These are phyloP conservation scores for Erythrobasidium yunnanense DNA, from an alignment of 768 basidiomycete genomes.

Conservation along the genomic window DNA sequence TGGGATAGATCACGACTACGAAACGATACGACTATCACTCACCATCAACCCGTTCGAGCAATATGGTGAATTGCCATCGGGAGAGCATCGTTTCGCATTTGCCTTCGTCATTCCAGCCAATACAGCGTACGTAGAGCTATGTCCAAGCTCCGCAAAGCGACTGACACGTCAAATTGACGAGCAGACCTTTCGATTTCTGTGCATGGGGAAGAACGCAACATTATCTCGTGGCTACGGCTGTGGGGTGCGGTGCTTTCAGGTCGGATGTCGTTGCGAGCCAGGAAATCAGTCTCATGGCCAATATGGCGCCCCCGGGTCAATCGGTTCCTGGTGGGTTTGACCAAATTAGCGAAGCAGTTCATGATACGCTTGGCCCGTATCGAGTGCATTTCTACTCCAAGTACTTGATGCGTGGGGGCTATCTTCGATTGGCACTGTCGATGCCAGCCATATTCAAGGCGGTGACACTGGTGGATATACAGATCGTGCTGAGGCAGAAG, in stretches of 20 bases:
- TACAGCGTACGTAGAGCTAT: neutral
- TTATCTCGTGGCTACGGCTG: neutral
- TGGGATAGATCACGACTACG: neutral
- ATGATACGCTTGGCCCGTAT: too few relatives aligned
- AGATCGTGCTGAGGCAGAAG: too few relatives aligned
- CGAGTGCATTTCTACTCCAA: too few relatives aligned
- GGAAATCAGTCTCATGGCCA: neutral
- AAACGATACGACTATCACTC: neutral
- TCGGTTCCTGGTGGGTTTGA: too few relatives aligned
- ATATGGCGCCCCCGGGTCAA: neutral
- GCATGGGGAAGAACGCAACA: neutral
- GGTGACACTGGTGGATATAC: too few relatives aligned
- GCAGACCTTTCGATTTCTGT: neutral
- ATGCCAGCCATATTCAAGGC: too few relatives aligned
- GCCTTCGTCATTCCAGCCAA: slow-evolving; percentile 12
- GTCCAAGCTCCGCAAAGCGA: neutral
- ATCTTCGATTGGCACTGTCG: too few relatives aligned
- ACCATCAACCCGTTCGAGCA: neutral
- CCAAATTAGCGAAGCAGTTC: too few relatives aligned
- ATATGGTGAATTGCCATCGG: neutral
- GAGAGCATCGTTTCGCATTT: slow-evolving; percentile 11
- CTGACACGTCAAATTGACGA: neutral
- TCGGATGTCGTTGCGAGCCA: neutral
- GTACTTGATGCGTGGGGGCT: too few relatives aligned
- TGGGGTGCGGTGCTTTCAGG: slow-evolving; percentile 3